Percentiles rank a stretch among this genome's conserved stretches.
Conservation (phyloP, 805 yeast genomes). For the Saturnispora gosingensis region DNA sequence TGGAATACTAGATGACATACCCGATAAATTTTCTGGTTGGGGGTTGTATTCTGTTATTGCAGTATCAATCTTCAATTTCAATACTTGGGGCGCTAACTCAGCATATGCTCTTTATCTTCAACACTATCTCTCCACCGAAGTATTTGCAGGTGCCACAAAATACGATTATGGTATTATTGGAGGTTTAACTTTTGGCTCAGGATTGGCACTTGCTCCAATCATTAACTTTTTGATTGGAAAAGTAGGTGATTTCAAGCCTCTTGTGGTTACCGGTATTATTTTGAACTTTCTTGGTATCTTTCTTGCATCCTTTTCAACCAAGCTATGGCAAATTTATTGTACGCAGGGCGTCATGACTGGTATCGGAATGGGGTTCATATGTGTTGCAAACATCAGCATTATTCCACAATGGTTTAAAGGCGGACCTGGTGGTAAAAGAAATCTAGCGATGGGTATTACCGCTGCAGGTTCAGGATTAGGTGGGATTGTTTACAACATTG, state of each 20-base stretch:
- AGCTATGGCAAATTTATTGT: conserved; percentile 55
- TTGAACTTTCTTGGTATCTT: conserved; percentile 46
- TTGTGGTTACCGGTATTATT: conserved; percentile 38
- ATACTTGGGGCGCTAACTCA: conserved; percentile 67
- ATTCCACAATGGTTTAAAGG: conserved; percentile 59
- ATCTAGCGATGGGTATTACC: conserved; percentile 38
- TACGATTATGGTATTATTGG: conserved; percentile 60
- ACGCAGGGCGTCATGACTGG: conserved; percentile 64
- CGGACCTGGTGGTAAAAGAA: conserved; percentile 38
- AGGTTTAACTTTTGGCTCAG: conserved; percentile 53
- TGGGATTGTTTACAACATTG: conserved; percentile 40
- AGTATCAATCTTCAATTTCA: conserved; percentile 40
- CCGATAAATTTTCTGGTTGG: conserved; percentile 69
- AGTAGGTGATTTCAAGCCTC: conserved; percentile 28
- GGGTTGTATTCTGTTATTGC: conserved; percentile 39
- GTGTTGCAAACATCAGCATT: conserved; percentile 49
- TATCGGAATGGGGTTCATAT: conserved; percentile 45
- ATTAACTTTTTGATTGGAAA: conserved; percentile 29
- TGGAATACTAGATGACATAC: conserved; percentile 23
- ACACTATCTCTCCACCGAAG: conserved; percentile 40
- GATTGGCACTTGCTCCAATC: conserved; percentile 39
- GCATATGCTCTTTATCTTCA: conserved; percentile 59
- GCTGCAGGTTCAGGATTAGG: conserved; percentile 46
- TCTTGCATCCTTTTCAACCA: conserved; percentile 49
- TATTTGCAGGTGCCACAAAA: conserved; percentile 45